These are phyloP conservation scores for Beauveria varroae DNA, from an alignment of 2,329 filamentous ascomycete genomes.

Conservation along the genomic window DNA sequence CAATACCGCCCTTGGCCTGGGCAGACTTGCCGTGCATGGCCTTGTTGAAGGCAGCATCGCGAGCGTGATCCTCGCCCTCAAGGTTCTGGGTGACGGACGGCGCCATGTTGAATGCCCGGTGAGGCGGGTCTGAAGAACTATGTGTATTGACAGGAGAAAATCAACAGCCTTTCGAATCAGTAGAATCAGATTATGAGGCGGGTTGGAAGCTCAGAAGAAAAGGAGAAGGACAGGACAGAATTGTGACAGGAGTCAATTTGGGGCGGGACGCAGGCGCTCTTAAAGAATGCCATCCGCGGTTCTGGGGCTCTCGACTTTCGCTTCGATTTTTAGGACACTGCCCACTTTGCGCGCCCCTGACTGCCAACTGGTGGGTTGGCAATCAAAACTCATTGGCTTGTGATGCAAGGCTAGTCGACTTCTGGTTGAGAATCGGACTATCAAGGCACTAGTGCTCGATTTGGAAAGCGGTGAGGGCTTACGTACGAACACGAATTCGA, in stretches of 20 bases:
- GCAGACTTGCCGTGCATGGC: constrained; percentile 72
- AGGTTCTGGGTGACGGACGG: constrained; percentile 41
- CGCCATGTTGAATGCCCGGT: constrained; percentile 35
- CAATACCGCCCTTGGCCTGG: constrained; percentile 62
- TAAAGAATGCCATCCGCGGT: constrained; percentile 4
- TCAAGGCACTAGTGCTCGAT: not conserved
- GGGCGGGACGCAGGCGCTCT: constrained; percentile 7
- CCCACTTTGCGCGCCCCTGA: constrained; percentile 10
- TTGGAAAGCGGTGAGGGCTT: constrained; percentile 9
- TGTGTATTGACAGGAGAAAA: not conserved
- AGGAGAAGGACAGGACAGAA: not conserved
- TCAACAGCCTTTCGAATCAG: not conserved
- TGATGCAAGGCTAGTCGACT: not conserved
- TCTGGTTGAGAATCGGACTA: not conserved
- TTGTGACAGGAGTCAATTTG: constrained; percentile 3
- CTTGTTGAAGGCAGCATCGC: constrained; percentile 88
- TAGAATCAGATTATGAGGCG: not conserved
- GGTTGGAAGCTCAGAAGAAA: not conserved
- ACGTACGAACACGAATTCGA: constrained; percentile 18
- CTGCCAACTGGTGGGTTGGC: constrained; percentile 5
- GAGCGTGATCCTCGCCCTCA: constrained; percentile 73
- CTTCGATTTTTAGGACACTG: constrained; percentile 8
- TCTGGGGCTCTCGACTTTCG: not conserved
- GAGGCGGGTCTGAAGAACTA: constrained; percentile 1
- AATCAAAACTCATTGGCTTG: constrained; percentile 10